Evolutionary conservation across 306 rosid genomes (phyloP).

Genomic region (Morella rubra): DNA sequence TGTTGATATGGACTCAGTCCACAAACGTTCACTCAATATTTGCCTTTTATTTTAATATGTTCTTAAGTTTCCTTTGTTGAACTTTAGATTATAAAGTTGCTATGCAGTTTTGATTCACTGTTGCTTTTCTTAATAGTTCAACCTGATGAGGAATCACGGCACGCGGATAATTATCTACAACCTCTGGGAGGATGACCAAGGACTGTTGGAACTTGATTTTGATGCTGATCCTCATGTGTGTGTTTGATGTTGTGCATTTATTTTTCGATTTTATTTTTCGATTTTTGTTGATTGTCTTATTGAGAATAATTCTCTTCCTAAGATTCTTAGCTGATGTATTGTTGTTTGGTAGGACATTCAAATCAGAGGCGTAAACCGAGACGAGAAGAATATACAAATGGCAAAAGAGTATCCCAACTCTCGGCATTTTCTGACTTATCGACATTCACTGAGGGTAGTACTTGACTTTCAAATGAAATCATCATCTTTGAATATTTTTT

Average conservation of each 20-base stretch:
- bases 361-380: conserved; percentile 93
- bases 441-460: conserved; percentile 87
- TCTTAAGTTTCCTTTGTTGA: background rate
- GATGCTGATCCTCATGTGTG: conserved; percentile 81
- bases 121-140: conserved; percentile 53
- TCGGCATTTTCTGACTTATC: conserved; percentile 81
- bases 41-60: background rate
- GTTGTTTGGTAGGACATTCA: conserved; percentile 72
- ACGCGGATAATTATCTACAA: conserved; percentile 89
- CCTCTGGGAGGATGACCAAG: conserved; percentile 99
- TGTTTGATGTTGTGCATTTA: conserved; percentile 29
- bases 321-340: conserved; percentile 16
- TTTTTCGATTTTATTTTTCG: background rate
- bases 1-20: background rate
- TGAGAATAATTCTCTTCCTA: conserved; percentile 4
- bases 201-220: conserved; percentile 89
- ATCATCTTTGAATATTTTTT: background rate
- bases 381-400: conserved; percentile 90
- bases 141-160: conserved; percentile 63
- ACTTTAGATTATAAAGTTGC: background rate
- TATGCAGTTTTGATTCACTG: conserved; percentile 19
- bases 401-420: conserved; percentile 83
- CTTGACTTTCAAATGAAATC: conserved; percentile 4
- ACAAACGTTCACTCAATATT: background rate
- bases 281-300: background rate